phyloP scores from a whole-genome alignment of 495 filamentous ascomycete species.

The Xeromyces bisporus region DNA sequence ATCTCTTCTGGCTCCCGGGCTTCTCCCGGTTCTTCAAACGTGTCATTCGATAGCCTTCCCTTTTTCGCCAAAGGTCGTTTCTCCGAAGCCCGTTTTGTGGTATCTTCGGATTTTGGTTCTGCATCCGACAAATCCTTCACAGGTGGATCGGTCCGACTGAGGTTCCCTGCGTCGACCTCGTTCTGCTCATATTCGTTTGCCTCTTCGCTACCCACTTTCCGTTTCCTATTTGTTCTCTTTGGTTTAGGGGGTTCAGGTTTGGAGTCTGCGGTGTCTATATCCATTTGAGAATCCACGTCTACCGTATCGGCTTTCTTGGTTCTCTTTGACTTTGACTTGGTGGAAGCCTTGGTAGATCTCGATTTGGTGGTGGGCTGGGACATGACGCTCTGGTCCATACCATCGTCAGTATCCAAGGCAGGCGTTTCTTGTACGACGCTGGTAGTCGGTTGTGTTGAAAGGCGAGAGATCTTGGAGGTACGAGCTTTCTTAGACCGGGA shows the following conservation, averaged over 20 bases:
- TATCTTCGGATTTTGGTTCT: slow-evolving; percentile 12
- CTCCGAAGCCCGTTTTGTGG: slow-evolving; percentile 15
- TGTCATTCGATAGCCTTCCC: slow-evolving; percentile 26
- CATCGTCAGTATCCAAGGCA: slow-evolving; percentile 38
- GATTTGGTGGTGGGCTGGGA: slow-evolving; percentile 34
- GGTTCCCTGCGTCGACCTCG: slow-evolving; percentile 4
- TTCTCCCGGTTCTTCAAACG: not conserved
- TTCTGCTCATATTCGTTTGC: slow-evolving; percentile 31
- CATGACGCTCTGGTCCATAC: slow-evolving; percentile 49
- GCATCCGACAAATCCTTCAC: slow-evolving; percentile 35
- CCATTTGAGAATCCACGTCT: slow-evolving; percentile 27
- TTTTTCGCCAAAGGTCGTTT: slow-evolving; percentile 33
- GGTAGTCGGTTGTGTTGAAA: slow-evolving; percentile 50
- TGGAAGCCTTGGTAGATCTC: slow-evolving; percentile 33
- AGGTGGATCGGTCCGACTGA: slow-evolving; percentile 24
- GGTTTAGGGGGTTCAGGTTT: slow-evolving; percentile 17
- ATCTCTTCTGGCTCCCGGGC: not conserved
- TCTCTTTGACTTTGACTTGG: slow-evolving; percentile 22
- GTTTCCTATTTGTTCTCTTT: slow-evolving; percentile 35
- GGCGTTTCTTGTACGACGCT: slow-evolving; percentile 36
- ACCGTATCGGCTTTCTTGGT: slow-evolving; percentile 41
- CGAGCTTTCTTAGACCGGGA: slow-evolving; percentile 37
- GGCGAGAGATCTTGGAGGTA: slow-evolving; percentile 49
- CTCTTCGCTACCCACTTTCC: slow-evolving; percentile 50
- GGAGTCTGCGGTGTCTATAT: slow-evolving; percentile 13